Evolutionary conservation across 768 basidiomycete species (phyloP).

Genomic region (Heimioporus sp.): DNA sequence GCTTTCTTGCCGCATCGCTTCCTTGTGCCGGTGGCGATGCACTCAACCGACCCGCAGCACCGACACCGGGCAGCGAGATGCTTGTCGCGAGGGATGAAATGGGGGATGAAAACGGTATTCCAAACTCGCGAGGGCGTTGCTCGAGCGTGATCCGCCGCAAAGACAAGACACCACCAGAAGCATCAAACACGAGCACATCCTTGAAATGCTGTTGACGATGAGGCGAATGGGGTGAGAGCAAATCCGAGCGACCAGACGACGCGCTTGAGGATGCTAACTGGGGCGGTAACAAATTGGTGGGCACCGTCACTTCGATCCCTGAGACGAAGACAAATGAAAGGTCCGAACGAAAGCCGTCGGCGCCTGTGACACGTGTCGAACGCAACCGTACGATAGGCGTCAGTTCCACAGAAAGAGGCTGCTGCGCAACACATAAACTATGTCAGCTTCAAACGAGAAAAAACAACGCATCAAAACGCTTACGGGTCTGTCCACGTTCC

Average conservation of each 20-base stretch:
- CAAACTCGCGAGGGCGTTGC: constrained; percentile 21
- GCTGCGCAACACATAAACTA: constrained; percentile 30
- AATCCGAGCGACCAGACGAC: constrained; percentile 28
- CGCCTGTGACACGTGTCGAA: constrained; percentile 27
- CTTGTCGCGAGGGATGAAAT: constrained; percentile 46
- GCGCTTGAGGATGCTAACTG: constrained; percentile 25
- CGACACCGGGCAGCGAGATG: constrained; percentile 57
- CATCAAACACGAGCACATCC: constrained; percentile 69
- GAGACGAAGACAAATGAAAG: constrained; percentile 57
- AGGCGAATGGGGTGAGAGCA: constrained; percentile 27
- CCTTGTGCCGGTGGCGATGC: constrained; percentile 23
- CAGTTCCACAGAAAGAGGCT: constrained; percentile 53
- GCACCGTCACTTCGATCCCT: constrained; percentile 30
- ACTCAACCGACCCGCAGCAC: constrained; percentile 40
- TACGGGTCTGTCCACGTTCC: constrained; percentile 49
- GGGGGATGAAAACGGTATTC: constrained; percentile 24
- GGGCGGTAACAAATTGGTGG: constrained; percentile 38
- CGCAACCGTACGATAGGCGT: constrained; percentile 56
- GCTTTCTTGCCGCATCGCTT: constrained; percentile 26
- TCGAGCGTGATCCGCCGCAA: constrained; percentile 55
- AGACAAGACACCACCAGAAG: constrained; percentile 51
- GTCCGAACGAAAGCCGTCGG: constrained; percentile 35
- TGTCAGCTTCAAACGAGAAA: neutral
- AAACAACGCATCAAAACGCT: constrained; percentile 15
- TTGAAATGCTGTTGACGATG: constrained; percentile 49